Evolutionary conservation across 2,329 filamentous ascomycete genomes (phyloP).

Genomic region (Rhexocercosporidium sp.): DNA sequence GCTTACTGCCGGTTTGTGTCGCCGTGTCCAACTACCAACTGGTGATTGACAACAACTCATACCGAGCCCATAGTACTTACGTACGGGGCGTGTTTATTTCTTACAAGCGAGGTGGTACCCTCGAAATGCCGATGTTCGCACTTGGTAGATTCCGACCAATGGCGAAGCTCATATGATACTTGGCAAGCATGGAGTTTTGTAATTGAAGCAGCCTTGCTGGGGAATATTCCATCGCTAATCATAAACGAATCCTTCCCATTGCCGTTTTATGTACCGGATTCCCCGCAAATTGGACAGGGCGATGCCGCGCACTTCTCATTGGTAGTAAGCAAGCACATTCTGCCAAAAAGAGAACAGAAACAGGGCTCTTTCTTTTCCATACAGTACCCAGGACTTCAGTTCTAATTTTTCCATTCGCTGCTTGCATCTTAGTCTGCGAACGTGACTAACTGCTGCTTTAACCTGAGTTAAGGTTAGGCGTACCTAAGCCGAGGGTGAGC

Average conservation of each 20-base stretch:
- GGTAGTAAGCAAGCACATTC: neutral
- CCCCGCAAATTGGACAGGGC: neutral
- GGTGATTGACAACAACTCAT: neutral
- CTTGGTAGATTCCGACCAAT: neutral
- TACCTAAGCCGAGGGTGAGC: no score
- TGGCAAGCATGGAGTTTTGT: neutral
- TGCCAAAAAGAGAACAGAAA: conserved; percentile 4
- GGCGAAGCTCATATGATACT: neutral
- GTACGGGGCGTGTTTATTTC: neutral
- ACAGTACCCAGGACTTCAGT: no score
- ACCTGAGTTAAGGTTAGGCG: no score
- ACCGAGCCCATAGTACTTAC: neutral
- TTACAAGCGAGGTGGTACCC: neutral
- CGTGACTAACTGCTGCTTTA: no score
- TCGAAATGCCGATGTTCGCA: neutral
- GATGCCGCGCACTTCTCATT: neutral
- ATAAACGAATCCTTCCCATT: neutral
- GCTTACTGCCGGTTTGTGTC: neutral
- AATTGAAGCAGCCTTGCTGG: neutral
- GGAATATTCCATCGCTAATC: neutral
- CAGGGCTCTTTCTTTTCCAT: neutral
- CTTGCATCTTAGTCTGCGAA: no score
- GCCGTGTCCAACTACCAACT: neutral
- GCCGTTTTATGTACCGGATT: neutral
- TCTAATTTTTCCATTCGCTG: no score